Conservation (phyloP, 192 early-diverging fungal species). For the Jimgerdemannia lactiflua region DNA sequence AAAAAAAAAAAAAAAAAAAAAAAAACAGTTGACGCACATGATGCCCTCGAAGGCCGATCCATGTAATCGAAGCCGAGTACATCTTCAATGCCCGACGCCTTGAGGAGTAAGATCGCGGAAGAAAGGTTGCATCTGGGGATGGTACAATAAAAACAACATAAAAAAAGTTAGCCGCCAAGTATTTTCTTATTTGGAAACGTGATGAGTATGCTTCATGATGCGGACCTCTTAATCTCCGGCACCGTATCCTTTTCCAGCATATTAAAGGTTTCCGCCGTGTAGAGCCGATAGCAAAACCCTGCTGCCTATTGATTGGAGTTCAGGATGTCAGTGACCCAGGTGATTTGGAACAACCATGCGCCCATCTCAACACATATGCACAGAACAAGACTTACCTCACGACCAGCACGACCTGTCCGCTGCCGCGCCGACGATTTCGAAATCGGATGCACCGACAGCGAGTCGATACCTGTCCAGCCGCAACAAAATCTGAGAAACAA, state of each 20-base stretch:
- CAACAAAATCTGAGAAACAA: not conserved
- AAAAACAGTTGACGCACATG: slow-evolving; percentile 30
- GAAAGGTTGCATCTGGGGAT: slow-evolving; percentile 75
- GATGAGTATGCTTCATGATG: no score
- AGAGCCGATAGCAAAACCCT: slow-evolving; percentile 90
- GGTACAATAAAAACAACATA: not conserved
- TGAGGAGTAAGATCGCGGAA: slow-evolving; percentile 81
- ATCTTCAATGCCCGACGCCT: slow-evolving; percentile 89
- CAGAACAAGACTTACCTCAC: slow-evolving; percentile 59
- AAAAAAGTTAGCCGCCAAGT: not conserved
- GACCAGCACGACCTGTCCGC: slow-evolving; percentile 92
- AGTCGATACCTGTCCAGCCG: slow-evolving; percentile 54
- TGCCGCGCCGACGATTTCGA: slow-evolving; percentile 91
- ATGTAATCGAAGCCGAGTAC: slow-evolving; percentile 94
- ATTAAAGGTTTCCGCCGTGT: slow-evolving; percentile 80
- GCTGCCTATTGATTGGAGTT: slow-evolving; percentile 49
- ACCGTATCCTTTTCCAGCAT: slow-evolving; percentile 74
- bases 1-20: not conserved
- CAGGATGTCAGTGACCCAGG: not conserved
- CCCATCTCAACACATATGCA: not conserved
- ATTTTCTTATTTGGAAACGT: not conserved
- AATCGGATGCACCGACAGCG: slow-evolving; percentile 82
- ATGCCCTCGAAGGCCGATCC: slow-evolving; percentile 79
- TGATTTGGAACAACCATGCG: not conserved
- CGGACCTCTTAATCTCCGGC: slow-evolving; percentile 81